These are phyloP conservation scores for Trametes elegans DNA, from an alignment of 768 basidiomycete genomes.

Conservation along the genomic window DNA sequence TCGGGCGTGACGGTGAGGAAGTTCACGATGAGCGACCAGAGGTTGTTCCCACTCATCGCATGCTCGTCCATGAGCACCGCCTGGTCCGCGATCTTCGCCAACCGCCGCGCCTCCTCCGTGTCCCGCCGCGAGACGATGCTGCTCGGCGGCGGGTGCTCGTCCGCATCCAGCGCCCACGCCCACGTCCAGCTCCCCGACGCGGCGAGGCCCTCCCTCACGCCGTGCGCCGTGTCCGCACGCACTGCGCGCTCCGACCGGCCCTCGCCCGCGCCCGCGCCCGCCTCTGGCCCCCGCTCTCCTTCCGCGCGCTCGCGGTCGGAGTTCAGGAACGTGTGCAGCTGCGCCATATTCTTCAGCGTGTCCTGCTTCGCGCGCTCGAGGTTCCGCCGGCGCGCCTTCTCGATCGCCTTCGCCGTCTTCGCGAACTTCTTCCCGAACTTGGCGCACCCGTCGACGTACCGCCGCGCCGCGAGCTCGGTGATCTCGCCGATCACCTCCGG, in stretches of 20 bases:
- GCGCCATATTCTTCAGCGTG: constrained; percentile 49
- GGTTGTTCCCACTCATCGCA: constrained; percentile 60
- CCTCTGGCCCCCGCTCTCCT: constrained; percentile 12
- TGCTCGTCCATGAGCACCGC: constrained; percentile 56
- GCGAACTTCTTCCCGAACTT: constrained; percentile 69
- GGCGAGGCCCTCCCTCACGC: constrained; percentile 30
- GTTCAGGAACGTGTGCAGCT: constrained; percentile 40
- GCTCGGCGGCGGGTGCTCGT: constrained; percentile 86
- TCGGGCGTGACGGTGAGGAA: constrained; percentile 58
- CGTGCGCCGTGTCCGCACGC: constrained; percentile 6
- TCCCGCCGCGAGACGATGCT: constrained; percentile 91
- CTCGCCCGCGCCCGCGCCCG: neutral
- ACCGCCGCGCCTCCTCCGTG: constrained; percentile 70
- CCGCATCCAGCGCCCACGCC: constrained; percentile 80
- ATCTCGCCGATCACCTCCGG: constrained; percentile 67
- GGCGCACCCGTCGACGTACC: constrained; percentile 67
- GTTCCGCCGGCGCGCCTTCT: constrained; percentile 64
- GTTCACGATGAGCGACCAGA: constrained; percentile 68
- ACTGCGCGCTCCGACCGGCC: constrained; percentile 13
- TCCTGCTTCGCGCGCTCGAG: constrained; percentile 65
- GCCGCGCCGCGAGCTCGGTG: constrained; percentile 69
- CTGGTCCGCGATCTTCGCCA: constrained; percentile 74
- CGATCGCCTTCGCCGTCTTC: constrained; percentile 52
- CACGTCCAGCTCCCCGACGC: constrained; percentile 66
- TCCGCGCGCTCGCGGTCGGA: constrained; percentile 23